Conservation (phyloP, 164 flowering plant species). For the Macadamia integrifolia region DNA sequence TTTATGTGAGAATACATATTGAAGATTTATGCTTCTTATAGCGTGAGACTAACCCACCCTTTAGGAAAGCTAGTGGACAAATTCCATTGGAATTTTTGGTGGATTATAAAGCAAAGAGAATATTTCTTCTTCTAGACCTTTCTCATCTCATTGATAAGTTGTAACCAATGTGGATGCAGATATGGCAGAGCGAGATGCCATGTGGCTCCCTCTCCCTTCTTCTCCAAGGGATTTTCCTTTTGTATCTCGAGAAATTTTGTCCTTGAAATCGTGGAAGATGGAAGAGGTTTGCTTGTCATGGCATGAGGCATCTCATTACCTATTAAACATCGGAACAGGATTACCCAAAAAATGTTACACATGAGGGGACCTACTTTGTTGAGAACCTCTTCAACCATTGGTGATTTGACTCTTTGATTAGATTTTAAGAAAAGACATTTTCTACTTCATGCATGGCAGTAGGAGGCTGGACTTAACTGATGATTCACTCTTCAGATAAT, state of each 20-base stretch:
- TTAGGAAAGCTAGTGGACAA: constrained; percentile 27
- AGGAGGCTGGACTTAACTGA: no score
- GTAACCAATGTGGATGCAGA: constrained; percentile 2
- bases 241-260: background rate
- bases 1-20: constrained; percentile 8
- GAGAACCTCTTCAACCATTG: no score
- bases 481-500: no score
- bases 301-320: no score
- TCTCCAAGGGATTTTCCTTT: background rate
- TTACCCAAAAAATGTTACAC: no score
- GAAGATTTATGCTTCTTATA: constrained; percentile 19
- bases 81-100: constrained; percentile 40
- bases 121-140: constrained; percentile 23
- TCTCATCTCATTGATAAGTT: constrained; percentile 7
- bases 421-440: no score
- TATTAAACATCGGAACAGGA: no score
- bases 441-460: no score
- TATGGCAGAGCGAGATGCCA: constrained; percentile 11
- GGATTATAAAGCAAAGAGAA: constrained; percentile 35
- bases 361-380: no score
- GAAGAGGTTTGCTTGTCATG: no score
- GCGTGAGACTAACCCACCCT: constrained; percentile 7
- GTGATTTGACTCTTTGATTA: no score
- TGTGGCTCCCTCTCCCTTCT: background rate
- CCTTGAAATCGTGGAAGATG: no score